A percentile compares a stretch with the other conserved stretches of the same genome.
Conservation (phyloP, 2,329 filamentous ascomycete species). For the Dothistroma septosporum region DNA sequence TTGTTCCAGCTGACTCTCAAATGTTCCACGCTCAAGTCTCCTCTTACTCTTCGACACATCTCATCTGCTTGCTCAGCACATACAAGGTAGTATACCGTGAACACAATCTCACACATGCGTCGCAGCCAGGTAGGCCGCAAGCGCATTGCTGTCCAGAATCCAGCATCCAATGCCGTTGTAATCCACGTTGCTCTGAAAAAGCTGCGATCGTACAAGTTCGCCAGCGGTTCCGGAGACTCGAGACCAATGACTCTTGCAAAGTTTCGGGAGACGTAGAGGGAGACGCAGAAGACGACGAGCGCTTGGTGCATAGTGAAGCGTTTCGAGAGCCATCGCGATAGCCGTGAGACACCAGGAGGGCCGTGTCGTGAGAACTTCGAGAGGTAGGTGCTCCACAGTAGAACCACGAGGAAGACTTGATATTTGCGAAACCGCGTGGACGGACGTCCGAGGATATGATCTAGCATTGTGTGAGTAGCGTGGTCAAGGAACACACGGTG, state of each 20-base stretch:
- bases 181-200: slow-evolving; percentile 98
- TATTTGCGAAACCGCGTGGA: slow-evolving; percentile 27
- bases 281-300: slow-evolving; percentile 79
- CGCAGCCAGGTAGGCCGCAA: slow-evolving; percentile 75
- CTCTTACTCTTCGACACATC: slow-evolving; percentile 87
- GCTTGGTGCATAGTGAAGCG: slow-evolving; percentile 85
- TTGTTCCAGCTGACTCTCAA: slow-evolving; percentile 95
- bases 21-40: slow-evolving; percentile 83
- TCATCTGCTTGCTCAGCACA: slow-evolving; percentile 93
- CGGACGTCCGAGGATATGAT: slow-evolving; percentile 24
- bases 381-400: slow-evolving; percentile 86
- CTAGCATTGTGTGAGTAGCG: slow-evolving; percentile 7
- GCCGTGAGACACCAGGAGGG: slow-evolving; percentile 64
- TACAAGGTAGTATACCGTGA: slow-evolving; percentile 85
- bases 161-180: slow-evolving; percentile 87
- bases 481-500: background rate
- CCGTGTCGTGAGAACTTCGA: slow-evolving; percentile 82
- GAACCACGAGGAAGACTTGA: slow-evolving; percentile 74
- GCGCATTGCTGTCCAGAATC: slow-evolving; percentile 98
- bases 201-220: slow-evolving; percentile 85
- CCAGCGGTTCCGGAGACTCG: slow-evolving; percentile 86
- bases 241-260: slow-evolving; percentile 89
- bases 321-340: slow-evolving; percentile 68
- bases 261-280: slow-evolving; percentile 86
- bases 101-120: slow-evolving; percentile 76